These are phyloP conservation scores for Trypanosomatidae sp. DNA, from an alignment of 208 protist species.

Conservation along the genomic window DNA sequence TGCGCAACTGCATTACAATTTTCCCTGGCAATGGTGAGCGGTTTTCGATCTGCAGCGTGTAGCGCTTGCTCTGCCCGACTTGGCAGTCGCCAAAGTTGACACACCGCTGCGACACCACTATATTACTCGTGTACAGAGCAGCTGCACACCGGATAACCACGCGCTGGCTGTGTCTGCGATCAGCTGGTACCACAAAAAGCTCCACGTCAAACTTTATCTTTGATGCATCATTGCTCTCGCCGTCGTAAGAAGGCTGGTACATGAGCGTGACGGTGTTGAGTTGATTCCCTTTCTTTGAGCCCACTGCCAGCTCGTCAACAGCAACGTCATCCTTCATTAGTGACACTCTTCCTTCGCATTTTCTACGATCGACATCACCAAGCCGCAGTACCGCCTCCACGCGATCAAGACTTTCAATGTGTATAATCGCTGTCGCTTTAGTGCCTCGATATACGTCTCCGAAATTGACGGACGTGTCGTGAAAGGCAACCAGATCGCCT, in stretches of 20 bases:
- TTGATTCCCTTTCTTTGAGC: slow-evolving; percentile 43
- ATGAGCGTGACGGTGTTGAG: slow-evolving; percentile 36
- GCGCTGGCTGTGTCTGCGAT: slow-evolving; percentile 44
- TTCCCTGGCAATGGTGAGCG: slow-evolving; percentile 69
- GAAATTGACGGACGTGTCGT: slow-evolving; percentile 65
- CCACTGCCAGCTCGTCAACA: slow-evolving; percentile 62
- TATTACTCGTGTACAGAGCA: slow-evolving; percentile 80
- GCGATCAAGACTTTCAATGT: slow-evolving; percentile 42
- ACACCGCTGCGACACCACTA: slow-evolving; percentile 59
- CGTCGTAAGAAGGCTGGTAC: slow-evolving; percentile 61
- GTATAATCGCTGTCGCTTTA: slow-evolving; percentile 37
- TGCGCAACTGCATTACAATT: slow-evolving; percentile 73
- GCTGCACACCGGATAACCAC: slow-evolving; percentile 64
- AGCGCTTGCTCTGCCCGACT: slow-evolving; percentile 76
- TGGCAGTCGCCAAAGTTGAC: slow-evolving; percentile 87
- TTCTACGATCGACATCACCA: slow-evolving; percentile 35
- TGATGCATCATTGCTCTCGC: slow-evolving; percentile 47
- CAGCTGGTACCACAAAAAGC: slow-evolving; percentile 38
- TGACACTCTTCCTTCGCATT: slow-evolving; percentile 58
- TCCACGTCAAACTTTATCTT: slow-evolving; percentile 81
- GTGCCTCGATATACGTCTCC: slow-evolving; percentile 82
- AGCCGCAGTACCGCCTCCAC: slow-evolving; percentile 58
- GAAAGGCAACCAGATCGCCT: slow-evolving; percentile 58
- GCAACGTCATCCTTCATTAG: slow-evolving; percentile 43
- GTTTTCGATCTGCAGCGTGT: slow-evolving; percentile 79